These are phyloP conservation scores for Coprinopsis cinerea DNA, from an alignment of 768 basidiomycete genomes.

Conservation along the genomic window DNA sequence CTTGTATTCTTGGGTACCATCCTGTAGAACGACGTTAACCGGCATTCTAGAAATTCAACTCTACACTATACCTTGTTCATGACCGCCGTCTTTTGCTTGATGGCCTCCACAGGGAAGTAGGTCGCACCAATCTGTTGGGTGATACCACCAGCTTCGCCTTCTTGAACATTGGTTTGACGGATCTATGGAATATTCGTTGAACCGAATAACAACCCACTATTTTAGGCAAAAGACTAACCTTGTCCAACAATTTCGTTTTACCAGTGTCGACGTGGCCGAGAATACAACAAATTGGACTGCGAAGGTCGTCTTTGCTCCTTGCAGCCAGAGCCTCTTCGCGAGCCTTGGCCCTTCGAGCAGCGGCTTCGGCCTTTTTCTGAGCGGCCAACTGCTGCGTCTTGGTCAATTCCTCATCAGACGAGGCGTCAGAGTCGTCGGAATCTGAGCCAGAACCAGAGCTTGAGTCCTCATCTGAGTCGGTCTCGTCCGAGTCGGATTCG, in stretches of 20 bases:
- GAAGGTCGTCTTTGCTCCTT: constrained; percentile 81
- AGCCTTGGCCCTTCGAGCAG: constrained; percentile 69
- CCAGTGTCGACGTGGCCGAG: constrained; percentile 99
- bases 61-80: constrained; percentile 64
- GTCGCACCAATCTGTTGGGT: constrained; percentile 99
- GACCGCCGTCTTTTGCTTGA: constrained; percentile 89
- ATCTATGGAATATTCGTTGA: constrained; percentile 47
- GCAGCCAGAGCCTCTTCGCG: constrained; percentile 84
- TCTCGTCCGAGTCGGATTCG: constrained; percentile 38
- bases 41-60: background rate
- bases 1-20: constrained; percentile 85
- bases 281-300: constrained; percentile 98
- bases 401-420: constrained; percentile 63
- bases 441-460: constrained; percentile 36
- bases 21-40: constrained; percentile 33
- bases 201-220: constrained; percentile 2
- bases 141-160: constrained; percentile 99
- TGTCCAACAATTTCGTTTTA: constrained; percentile 96
- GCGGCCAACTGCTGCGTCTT: constrained; percentile 59
- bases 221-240: too few species aligned
- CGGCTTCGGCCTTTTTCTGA: constrained; percentile 79
- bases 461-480: constrained; percentile 39
- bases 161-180: constrained; percentile 98
- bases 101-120: constrained; percentile 95
- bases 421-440: constrained; percentile 40